Conservation (phyloP, 2,329 filamentous ascomycete genomes). For the Xylaria sp. region DNA sequence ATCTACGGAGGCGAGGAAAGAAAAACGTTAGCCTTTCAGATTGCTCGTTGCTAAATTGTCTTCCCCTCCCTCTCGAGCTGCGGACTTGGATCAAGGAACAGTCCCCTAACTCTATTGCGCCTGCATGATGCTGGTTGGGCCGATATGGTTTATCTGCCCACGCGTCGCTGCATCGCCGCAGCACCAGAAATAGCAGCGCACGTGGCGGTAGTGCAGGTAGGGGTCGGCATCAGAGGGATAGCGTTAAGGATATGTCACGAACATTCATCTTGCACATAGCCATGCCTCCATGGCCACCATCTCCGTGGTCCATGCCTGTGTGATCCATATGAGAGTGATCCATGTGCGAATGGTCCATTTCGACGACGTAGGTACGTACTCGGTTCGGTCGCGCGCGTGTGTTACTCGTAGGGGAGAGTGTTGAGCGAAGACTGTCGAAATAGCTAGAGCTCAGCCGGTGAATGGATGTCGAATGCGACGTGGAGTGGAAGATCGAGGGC, state of each 20-base stretch:
- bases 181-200: neutral
- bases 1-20: constrained; percentile 68
- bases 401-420: neutral
- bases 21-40: constrained; percentile 21
- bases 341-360: constrained; percentile 58
- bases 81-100: neutral
- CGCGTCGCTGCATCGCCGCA: neutral
- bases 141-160: neutral
- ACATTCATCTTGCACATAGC: constrained; percentile 92
- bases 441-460: neutral
- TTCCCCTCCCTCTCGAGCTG: neutral
- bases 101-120: neutral
- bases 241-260: constrained; percentile 49
- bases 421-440: neutral
- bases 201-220: neutral
- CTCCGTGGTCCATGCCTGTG: constrained; percentile 61
- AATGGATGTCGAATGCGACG: neutral
- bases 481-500: neutral
- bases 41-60: neutral
- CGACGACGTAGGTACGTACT: neutral
- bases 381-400: neutral
- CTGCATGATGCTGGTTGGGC: neutral
- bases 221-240: neutral
- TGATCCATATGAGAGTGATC: constrained; percentile 65
- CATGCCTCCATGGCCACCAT: constrained; percentile 56